Percentiles rank a stretch among this genome's conserved stretches.
phyloP scores from a whole-genome alignment of 139 green algal genomes.

The Chlamydomonas sp. region DNA sequence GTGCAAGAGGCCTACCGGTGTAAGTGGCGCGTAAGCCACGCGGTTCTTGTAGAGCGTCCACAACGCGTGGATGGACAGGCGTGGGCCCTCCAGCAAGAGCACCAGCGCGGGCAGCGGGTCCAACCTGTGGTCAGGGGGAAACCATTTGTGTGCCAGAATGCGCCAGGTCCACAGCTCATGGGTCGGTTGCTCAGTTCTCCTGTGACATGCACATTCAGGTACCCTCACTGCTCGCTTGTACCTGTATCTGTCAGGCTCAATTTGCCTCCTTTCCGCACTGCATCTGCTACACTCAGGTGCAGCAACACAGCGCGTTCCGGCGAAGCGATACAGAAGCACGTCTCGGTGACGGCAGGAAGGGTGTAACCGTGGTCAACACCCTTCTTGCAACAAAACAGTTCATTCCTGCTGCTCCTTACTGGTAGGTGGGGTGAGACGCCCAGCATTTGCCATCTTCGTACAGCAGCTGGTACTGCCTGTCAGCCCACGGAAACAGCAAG shows the following conservation, averaged over 20 bases:
- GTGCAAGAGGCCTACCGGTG: neutral
- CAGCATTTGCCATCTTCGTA: neutral
- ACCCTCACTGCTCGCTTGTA: too few relatives aligned
- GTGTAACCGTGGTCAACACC: neutral
- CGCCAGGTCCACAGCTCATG: too few relatives aligned
- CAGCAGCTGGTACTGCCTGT: neutral
- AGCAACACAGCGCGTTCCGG: too few relatives aligned
- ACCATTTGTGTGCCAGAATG: neutral
- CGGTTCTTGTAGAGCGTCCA: conserved; percentile 6
- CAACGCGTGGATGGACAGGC: neutral
- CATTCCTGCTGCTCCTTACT: neutral
- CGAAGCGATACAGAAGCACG: too few relatives aligned
- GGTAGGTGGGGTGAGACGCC: neutral
- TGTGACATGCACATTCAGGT: too few relatives aligned
- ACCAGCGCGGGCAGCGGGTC: neutral
- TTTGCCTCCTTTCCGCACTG: too few relatives aligned
- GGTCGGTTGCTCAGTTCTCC: too few relatives aligned
- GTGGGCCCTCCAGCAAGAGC: conserved; percentile 1
- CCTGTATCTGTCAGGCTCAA: too few relatives aligned
- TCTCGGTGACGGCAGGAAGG: neutral
- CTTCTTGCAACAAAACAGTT: neutral
- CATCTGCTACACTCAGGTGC: too few relatives aligned
- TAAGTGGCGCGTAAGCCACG: neutral
- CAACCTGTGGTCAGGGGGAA: neutral
- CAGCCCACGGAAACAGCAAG: neutral